Evolutionary conservation across 352 stramenopile species (phyloP).

Genomic region (Pythium monospermum): DNA sequence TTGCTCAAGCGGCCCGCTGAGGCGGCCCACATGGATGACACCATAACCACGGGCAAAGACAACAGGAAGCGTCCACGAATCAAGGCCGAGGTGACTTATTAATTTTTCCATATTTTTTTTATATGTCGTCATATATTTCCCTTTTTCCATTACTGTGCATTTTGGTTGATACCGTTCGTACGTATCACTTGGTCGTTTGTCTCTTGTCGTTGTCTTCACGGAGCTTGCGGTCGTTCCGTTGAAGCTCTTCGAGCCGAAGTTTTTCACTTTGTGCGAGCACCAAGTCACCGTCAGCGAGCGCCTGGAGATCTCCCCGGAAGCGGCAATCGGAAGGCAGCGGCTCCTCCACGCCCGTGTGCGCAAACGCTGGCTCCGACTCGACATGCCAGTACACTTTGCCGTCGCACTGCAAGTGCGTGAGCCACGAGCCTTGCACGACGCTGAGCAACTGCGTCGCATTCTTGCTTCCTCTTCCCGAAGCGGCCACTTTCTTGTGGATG

Average conservation of each 20-base stretch:
- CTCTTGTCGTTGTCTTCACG: slow-evolving; percentile 4
- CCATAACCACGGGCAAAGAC: not conserved
- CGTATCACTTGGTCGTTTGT: not conserved
- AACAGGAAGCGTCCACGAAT: slow-evolving; percentile 19
- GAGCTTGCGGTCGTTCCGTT: slow-evolving; percentile 41
- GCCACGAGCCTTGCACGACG: slow-evolving; percentile 44
- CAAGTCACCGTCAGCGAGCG: slow-evolving; percentile 53
- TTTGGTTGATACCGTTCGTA: slow-evolving; percentile 6
- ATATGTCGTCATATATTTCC: not conserved
- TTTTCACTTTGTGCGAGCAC: slow-evolving; percentile 61
- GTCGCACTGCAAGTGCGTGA: slow-evolving; percentile 67
- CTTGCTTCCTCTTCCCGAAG: slow-evolving; percentile 40
- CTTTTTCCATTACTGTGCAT: not conserved
- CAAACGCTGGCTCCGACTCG: slow-evolving; percentile 56
- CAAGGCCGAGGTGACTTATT: slow-evolving; percentile 17
- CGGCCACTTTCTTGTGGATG: slow-evolving; percentile 43
- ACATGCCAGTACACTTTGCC: slow-evolving; percentile 74
- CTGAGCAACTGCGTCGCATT: slow-evolving; percentile 34
- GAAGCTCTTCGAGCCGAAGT: slow-evolving; percentile 59
- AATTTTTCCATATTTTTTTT: slow-evolving; percentile 7
- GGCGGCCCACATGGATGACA: slow-evolving; percentile 4
- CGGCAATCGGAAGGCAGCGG: slow-evolving; percentile 54
- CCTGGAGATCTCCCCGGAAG: slow-evolving; percentile 59
- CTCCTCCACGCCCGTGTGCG: slow-evolving; percentile 36
- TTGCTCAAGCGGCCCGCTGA: slow-evolving; percentile 11